These are phyloP conservation scores for Colletotrichum brevisporum DNA, from an alignment of 2,329 filamentous ascomycete genomes.

Conservation along the genomic window DNA sequence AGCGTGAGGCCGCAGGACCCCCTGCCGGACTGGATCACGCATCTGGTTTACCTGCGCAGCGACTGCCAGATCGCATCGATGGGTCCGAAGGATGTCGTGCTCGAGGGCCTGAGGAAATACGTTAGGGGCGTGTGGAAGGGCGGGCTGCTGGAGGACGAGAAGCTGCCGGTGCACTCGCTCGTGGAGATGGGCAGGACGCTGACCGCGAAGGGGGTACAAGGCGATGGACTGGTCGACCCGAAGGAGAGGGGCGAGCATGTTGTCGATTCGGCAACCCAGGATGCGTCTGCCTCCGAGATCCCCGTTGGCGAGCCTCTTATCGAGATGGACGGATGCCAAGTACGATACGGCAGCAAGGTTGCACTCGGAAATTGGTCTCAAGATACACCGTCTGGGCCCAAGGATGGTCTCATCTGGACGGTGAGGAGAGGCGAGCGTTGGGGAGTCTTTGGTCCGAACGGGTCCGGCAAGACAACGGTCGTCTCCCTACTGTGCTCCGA, in stretches of 20 bases:
- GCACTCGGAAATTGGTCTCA: conserved; percentile 87
- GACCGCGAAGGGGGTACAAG: conserved; percentile 55
- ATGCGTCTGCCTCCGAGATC: conserved; percentile 18
- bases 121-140: conserved; percentile 62
- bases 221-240: conserved; percentile 51
- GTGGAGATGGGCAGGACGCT: conserved; percentile 65
- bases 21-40: conserved; percentile 91
- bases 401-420: conserved; percentile 83
- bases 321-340: conserved; percentile 87
- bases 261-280: conserved; percentile 10
- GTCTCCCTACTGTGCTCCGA: conserved; percentile 94
- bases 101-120: conserved; percentile 66
- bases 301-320: conserved; percentile 77
- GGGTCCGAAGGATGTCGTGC: conserved; percentile 75
- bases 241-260: conserved; percentile 41
- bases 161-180: conserved; percentile 62
- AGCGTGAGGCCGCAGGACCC: conserved; percentile 87
- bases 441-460: conserved; percentile 95
- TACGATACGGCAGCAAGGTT: conserved; percentile 83
- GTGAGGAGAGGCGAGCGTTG: conserved; percentile 88
- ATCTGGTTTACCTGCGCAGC: conserved; percentile 80
- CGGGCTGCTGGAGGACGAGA: conserved; percentile 59
- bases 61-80: conserved; percentile 76
- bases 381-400: conserved; percentile 61
- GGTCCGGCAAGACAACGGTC: conserved; percentile 95